Evolutionary conservation across 2,329 filamentous ascomycete species (phyloP).

Genomic region (Daldinia sp.): DNA sequence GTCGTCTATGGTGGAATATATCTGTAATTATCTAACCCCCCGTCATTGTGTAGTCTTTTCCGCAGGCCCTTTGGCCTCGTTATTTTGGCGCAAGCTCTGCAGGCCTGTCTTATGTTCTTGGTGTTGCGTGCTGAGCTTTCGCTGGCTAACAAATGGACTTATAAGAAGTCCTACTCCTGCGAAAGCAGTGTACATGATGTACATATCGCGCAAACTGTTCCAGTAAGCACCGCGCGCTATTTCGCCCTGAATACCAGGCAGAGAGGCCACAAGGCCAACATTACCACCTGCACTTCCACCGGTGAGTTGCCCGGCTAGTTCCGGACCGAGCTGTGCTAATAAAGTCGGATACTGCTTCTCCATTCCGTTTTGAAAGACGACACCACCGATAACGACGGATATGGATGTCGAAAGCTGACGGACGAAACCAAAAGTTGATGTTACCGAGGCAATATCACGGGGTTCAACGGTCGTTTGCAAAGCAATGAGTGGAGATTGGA

Average conservation of each 20-base stretch:
- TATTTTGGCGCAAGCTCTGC: conserved; percentile 47
- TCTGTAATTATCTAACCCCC: background rate
- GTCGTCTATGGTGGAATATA: background rate
- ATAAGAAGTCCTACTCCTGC: conserved; percentile 57
- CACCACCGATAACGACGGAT: conserved; percentile 77
- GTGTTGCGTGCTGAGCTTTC: conserved; percentile 62
- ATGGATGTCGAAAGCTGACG: conserved; percentile 74
- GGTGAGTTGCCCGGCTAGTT: conserved; percentile 56
- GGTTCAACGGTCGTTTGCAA: conserved; percentile 69
- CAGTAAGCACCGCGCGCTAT: conserved; percentile 55
- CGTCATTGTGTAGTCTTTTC: conserved; percentile 20
- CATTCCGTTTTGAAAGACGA: conserved; percentile 82
- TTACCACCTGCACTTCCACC: conserved; percentile 61
- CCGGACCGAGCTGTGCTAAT: conserved; percentile 57
- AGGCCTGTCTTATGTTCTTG: conserved; percentile 67
- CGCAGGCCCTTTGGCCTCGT: conserved; percentile 8
- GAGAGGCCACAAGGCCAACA: conserved; percentile 56
- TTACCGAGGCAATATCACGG: conserved; percentile 73
- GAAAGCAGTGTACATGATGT: conserved; percentile 63
- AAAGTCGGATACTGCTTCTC: conserved; percentile 60
- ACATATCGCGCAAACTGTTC: conserved; percentile 63
- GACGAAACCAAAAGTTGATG: conserved; percentile 71
- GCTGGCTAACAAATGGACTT: conserved; percentile 58
- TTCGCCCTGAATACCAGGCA: conserved; percentile 53
- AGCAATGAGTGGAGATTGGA: conserved; percentile 73